phyloP scores from a whole-genome alignment of 352 stramenopile species.

The Phytophthora podocarpi region DNA sequence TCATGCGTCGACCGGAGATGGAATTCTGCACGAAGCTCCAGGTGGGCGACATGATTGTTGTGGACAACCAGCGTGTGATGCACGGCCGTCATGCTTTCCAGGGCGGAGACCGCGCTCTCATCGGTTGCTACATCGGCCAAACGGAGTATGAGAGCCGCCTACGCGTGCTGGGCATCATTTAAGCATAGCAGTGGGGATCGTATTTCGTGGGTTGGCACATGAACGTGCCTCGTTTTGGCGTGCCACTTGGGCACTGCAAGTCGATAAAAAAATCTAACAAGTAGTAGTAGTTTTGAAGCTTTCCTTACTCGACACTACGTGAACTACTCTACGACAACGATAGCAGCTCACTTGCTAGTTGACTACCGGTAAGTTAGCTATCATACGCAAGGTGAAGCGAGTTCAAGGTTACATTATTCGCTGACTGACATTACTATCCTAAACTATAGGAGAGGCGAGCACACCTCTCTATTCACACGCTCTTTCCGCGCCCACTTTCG shows the following conservation, averaged over 20 bases:
- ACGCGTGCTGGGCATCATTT: conserved; percentile 85
- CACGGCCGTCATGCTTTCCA: conserved; percentile 83
- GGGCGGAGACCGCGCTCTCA: conserved; percentile 75
- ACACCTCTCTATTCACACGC: conserved; percentile 23
- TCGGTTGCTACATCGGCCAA: conserved; percentile 89
- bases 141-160: conserved; percentile 87
- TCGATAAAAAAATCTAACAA: conserved; percentile 9
- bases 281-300: conserved; percentile 10
- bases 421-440: conserved; percentile 22
- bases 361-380: too few species aligned
- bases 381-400: conserved; percentile 9
- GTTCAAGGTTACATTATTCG: conserved; percentile 33
- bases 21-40: conserved; percentile 70
- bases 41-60: conserved; percentile 84
- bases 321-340: too few species aligned
- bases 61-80: conserved; percentile 90
- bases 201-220: too few species aligned
- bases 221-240: too few species aligned
- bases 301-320: too few species aligned
- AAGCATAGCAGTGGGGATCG: too few species aligned
- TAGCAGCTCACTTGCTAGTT: too few species aligned
- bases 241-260: background rate
- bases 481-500: conserved; percentile 12
- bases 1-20: conserved; percentile 66
- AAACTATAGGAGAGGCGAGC: conserved; percentile 30